Evolutionary conservation across 2,329 filamentous ascomycete species (phyloP).

Genomic region (Pseudogymnoascus sp.): DNA sequence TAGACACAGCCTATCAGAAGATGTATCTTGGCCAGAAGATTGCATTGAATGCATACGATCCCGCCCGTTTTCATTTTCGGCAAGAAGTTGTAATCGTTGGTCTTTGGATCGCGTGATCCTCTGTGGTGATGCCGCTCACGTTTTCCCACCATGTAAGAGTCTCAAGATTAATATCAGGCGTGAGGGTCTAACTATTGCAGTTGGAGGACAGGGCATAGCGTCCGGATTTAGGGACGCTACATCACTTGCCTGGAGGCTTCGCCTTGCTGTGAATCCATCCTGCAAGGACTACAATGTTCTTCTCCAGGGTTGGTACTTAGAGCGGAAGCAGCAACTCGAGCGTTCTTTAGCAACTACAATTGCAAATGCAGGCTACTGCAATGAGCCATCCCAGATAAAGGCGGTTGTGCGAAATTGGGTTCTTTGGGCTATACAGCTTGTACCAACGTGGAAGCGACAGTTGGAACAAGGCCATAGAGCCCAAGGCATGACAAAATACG

Average conservation of each 20-base stretch:
- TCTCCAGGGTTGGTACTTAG: constrained; percentile 29
- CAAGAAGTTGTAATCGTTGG: constrained; percentile 42
- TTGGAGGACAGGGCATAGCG: constrained; percentile 36
- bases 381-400: constrained; percentile 25
- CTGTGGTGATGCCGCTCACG: constrained; percentile 44
- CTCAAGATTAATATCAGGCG: neutral
- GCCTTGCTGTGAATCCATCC: constrained; percentile 22
- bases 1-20: constrained; percentile 16
- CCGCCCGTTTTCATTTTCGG: constrained; percentile 39
- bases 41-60: constrained; percentile 41
- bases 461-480: constrained; percentile 27
- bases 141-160: constrained; percentile 41
- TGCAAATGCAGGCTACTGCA: constrained; percentile 30
- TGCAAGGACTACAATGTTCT: constrained; percentile 21
- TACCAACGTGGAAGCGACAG: constrained; percentile 27
- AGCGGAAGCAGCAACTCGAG: constrained; percentile 33
- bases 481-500: constrained; percentile 28
- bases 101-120: constrained; percentile 34
- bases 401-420: constrained; percentile 28
- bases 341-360: constrained; percentile 30
- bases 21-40: constrained; percentile 35
- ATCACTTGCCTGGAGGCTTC: constrained; percentile 32
- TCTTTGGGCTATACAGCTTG: constrained; percentile 28
- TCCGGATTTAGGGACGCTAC: constrained; percentile 35
- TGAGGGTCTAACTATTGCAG: constrained; percentile 14